Evolutionary conservation across 2,329 filamentous ascomycete genomes (phyloP).

Genomic region (Pyrenophora graminea): DNA sequence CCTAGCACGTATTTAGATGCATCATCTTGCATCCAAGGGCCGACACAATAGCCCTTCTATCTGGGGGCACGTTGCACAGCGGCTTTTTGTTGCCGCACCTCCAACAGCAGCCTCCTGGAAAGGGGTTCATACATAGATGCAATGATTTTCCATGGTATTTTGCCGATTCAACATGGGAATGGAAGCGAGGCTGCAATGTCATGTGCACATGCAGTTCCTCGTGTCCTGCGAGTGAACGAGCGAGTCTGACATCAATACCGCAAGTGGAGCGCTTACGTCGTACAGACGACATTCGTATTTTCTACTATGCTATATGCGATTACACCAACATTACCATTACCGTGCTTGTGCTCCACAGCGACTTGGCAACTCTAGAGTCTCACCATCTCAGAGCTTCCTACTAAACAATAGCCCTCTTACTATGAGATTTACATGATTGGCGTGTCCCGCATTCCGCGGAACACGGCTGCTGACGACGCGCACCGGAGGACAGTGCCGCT

Average conservation of each 20-base stretch:
- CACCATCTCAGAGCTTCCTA: too few relatives aligned
- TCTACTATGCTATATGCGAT: neutral
- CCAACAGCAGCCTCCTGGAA: neutral
- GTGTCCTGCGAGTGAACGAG: neutral
- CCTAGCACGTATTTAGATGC: conserved; percentile 6
- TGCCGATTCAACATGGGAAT: neutral
- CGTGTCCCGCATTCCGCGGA: too few relatives aligned
- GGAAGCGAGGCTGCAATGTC: neutral
- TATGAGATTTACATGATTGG: too few relatives aligned
- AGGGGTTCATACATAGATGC: neutral
- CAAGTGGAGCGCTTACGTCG: conserved; percentile 6
- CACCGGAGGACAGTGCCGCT: too few relatives aligned
- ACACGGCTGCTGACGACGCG: too few relatives aligned
- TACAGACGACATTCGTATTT: neutral
- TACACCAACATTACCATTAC: neutral
- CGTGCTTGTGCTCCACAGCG: too few relatives aligned
- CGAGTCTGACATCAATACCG: conserved; percentile 1
- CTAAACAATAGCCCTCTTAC: too few relatives aligned
- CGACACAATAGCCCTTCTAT: neutral
- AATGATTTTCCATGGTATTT: neutral
- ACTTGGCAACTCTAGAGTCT: too few relatives aligned
- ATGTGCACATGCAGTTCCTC: neutral
- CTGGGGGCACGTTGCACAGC: neutral
- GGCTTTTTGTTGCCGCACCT: neutral
- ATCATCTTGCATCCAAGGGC: conserved; percentile 14